Base-by-base conservation (phyloP, 495 filamentous ascomycete species). In the Aspergillus incahuasiensis region DNA sequence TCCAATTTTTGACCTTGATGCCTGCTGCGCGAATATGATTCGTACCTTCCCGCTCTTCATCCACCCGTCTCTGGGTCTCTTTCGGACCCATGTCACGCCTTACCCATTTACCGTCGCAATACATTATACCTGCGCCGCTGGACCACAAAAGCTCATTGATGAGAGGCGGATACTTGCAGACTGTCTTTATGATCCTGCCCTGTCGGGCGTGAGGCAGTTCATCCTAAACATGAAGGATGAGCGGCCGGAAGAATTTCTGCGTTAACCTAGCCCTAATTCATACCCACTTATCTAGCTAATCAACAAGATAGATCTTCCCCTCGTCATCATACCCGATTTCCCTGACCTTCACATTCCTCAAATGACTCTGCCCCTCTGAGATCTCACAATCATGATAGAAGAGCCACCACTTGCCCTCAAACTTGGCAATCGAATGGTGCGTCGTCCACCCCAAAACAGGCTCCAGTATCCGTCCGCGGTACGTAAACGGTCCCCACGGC, bases 381-480 rank as follows among this genome's bases (percentile, higher is more conserved):
- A 88, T 63, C 64, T 80, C 77, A 60, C 82, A 81, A 72, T 90
- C 87, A 63, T 89, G 86, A 68, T 89, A 82, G 63, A 89, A 89
- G 52, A 90, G 59, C 66, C 77, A 89, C 87, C 86, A 89, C 50
- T 76, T 75, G 5, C 78, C 85, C 70, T 79, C 59, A 61, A 84
- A 87, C 75, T 89, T 85, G 24, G 81, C 84, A 61, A 90, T 85
- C n/a, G 82, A 86, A 70, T 89, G 86, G 72, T 89, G 86, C 52
- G 87, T 90, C 43, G 87, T 90, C 87, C 87, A 90, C 5, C 87
- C 86, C 3, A 86, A 61, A 56, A 89, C 87, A 1, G 86, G 87
- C 74, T 90, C 86, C 48, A 90, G 66, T 55, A 90, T 86, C 35
- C 82, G 68, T 2, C 86, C 86, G 6, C 74, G 77, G 53, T 88